Evolutionary conservation across 208 protist species (phyloP).

Genomic region (Acanthamoeba polyphaga): DNA sequence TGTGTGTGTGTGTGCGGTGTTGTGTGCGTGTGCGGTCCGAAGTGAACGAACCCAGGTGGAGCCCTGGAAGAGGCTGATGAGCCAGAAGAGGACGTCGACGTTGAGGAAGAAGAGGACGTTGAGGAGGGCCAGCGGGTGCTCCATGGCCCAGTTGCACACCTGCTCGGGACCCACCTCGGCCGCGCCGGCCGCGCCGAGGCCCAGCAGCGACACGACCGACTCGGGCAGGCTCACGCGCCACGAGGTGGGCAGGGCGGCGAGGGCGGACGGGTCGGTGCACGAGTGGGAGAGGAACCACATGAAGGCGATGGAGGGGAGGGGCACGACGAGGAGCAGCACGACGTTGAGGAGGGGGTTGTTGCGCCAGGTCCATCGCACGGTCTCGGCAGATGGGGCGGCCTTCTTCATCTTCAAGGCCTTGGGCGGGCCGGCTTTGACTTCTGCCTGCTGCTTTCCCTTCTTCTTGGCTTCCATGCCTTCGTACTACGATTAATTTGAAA

Average conservation of each 20-base stretch:
- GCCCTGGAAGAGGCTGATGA: slow-evolving; percentile 72
- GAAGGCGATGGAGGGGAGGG: slow-evolving; percentile 48
- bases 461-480: neutral
- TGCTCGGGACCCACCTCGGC: neutral
- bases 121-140: slow-evolving; percentile 53
- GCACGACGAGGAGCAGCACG: slow-evolving; percentile 20
- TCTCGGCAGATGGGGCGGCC: neutral
- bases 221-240: neutral
- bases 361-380: slow-evolving; percentile 31
- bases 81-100: slow-evolving; percentile 71
- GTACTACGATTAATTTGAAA: no score
- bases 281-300: slow-evolving; percentile 39
- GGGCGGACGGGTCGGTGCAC: neutral
- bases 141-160: neutral
- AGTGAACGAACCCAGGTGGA: slow-evolving; percentile 57
- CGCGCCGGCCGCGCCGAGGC: neutral
- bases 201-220: neutral
- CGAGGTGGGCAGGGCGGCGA: neutral
- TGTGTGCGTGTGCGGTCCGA: no score
- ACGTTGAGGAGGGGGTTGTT: slow-evolving; percentile 44
- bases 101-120: slow-evolving; percentile 76
- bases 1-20: no score
- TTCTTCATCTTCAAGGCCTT: neutral
- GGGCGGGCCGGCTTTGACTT: neutral
- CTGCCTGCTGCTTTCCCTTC: neutral